Conservation (phyloP, 2,329 filamentous ascomycete genomes). For the Exophiala phaeomuriformis region DNA sequence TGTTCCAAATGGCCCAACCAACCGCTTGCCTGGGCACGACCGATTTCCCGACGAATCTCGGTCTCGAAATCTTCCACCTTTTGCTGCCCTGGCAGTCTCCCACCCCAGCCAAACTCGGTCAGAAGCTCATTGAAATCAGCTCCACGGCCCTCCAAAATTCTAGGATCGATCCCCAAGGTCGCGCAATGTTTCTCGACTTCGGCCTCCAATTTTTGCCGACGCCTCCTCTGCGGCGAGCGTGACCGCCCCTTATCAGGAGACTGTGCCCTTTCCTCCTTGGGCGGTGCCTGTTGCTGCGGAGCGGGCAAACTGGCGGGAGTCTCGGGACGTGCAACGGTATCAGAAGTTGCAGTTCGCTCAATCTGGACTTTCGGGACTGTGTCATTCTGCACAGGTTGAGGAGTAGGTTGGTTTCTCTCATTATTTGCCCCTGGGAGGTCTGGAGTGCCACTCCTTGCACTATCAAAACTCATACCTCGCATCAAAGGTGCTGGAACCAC, state of each 20-base stretch:
- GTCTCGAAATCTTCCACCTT: conserved; percentile 73
- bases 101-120: conserved; percentile 83
- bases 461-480: conserved; percentile 37
- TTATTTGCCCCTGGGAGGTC: conserved; percentile 30
- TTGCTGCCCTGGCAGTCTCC: conserved; percentile 64
- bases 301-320: conserved; percentile 7
- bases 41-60: conserved; percentile 79
- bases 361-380: conserved; percentile 35
- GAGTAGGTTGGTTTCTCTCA: conserved; percentile 26
- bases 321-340: conserved; percentile 24
- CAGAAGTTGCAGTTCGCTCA: conserved; percentile 32
- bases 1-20: conserved; percentile 79
- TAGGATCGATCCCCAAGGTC: conserved; percentile 68
- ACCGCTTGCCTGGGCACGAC: conserved; percentile 82
- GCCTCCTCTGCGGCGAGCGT: conserved; percentile 43
- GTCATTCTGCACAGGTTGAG: conserved; percentile 29
- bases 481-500: conserved; percentile 71
- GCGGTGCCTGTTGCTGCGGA: conserved; percentile 19
- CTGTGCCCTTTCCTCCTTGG: conserved; percentile 33
- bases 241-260: conserved; percentile 31
- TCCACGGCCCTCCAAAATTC: conserved; percentile 66
- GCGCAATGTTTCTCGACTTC: conserved; percentile 74
- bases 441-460: conserved; percentile 27
- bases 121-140: conserved; percentile 75
- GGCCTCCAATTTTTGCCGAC: conserved; percentile 58